A percentile compares a stretch with the other conserved stretches of the same genome.
Evolutionary conservation across 768 basidiomycete species (phyloP).

Genomic region (Leucogyrophana mollusca): DNA sequence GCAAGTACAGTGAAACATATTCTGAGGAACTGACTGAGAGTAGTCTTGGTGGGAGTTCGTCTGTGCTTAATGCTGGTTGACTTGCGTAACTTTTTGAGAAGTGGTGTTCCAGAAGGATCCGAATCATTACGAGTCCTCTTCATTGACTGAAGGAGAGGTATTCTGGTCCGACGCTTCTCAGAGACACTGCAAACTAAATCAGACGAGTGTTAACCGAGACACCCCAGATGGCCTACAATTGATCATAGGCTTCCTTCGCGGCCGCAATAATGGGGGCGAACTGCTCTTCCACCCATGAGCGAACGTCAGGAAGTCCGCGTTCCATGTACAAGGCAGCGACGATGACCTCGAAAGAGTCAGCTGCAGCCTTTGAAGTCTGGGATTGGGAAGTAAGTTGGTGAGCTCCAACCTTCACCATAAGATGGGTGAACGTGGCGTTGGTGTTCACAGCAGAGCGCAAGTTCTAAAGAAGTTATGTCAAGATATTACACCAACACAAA

Average conservation of each 20-base stretch:
- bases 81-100: conserved; percentile 18
- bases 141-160: conserved; percentile 2
- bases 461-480: conserved; percentile 15
- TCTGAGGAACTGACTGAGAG: conserved; percentile 17
- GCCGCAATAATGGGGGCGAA: conserved; percentile 37
- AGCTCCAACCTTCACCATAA: conserved; percentile 35
- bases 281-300: conserved; percentile 36
- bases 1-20: not conserved
- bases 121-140: conserved; percentile 12
- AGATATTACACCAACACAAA: too few species aligned
- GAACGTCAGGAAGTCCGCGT: conserved; percentile 35
- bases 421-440: conserved; percentile 37
- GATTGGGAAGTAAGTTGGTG: conserved; percentile 18
- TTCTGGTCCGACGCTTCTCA: not conserved
- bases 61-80: conserved; percentile 8
- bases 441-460: conserved; percentile 24
- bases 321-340: conserved; percentile 44
- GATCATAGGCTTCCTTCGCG: conserved; percentile 26
- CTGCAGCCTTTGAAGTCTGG: conserved; percentile 35
- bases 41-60: conserved; percentile 12
- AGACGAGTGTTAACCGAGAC: too few species aligned
- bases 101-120: conserved; percentile 5
- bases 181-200: too few species aligned
- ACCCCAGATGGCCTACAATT: conserved; percentile 15
- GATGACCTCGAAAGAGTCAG: conserved; percentile 47